These are phyloP conservation scores for Sugiyamaella pinicola DNA, from an alignment of 1,139 yeast species.

Conservation along the genomic window DNA sequence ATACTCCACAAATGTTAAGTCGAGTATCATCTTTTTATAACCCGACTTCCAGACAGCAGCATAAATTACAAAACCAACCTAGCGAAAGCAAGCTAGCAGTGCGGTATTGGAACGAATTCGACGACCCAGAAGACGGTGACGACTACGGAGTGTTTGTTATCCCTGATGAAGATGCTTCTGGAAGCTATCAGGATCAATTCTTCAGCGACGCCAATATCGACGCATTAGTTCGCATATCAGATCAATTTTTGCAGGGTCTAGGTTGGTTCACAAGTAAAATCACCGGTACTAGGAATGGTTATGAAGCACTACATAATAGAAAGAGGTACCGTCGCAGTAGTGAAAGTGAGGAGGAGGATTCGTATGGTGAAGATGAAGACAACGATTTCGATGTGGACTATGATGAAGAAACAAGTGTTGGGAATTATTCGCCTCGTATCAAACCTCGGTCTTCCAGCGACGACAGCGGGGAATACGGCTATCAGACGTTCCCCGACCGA, in stretches of 20 bases:
- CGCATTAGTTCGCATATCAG: constrained; percentile 33
- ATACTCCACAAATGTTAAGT: constrained; percentile 20
- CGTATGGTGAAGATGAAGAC: constrained; percentile 26
- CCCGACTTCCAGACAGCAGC: constrained; percentile 18
- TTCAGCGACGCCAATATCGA: constrained; percentile 45
- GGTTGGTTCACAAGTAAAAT: constrained; percentile 18
- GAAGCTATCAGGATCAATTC: constrained; percentile 30
- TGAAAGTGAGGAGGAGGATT: constrained; percentile 26
- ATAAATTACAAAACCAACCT: constrained; percentile 13
- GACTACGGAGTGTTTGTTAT: constrained; percentile 42
- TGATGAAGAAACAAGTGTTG: constrained; percentile 19
- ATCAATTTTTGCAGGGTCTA: constrained; percentile 28
- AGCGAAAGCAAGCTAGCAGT: constrained; percentile 39
- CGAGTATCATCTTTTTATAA: constrained; percentile 21
- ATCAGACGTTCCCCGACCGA: constrained; percentile 13
- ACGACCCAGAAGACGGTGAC: constrained; percentile 58
- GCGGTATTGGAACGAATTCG: constrained; percentile 75
- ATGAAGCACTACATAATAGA: constrained; percentile 17
- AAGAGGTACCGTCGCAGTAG: constrained; percentile 27
- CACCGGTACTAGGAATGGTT: constrained; percentile 18
- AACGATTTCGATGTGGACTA: constrained; percentile 26
- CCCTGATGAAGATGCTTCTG: constrained; percentile 33
- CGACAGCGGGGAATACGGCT: constrained; percentile 17
- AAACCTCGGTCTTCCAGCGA: constrained; percentile 24
- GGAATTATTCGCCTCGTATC: constrained; percentile 33